Base-by-base conservation (phyloP, 306 rosid genomes). In the Cyclanthera cordifolia region DNA sequence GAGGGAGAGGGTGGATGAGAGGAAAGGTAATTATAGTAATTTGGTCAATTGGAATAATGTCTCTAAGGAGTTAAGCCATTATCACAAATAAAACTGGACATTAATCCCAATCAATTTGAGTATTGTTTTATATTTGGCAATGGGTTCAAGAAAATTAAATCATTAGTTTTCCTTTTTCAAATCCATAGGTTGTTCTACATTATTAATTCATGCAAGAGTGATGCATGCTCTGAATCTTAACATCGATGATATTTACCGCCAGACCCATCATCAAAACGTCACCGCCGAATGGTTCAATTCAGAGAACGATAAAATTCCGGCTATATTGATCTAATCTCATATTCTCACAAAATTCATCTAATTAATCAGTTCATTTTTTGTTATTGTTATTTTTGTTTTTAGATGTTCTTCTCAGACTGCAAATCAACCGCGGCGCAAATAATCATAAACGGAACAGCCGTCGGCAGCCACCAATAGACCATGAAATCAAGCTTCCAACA, bases 161-260 rank as follows among this genome's bases (percentile, higher is more conserved):
- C 6, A 19, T 23, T 17, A 5, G 8, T 71, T 37, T 24, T 15
- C 4, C 27, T 55, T 24, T 41, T 37, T 27, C 0, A 5, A 0
- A 20, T 8, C 41, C 14, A 28, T 71, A 82, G 94, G 20, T 6
- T 77, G 83, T 77, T 65, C 80, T 3, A 83, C 83, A 8, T 86
- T 53, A 1, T 28, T 81, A 59, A 84, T 87, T 64, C 86, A 86
- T 0, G 83, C 83, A 1, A 81, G 79, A 71, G 88, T 79, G 49
- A 81, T 48, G 27, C 83, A 81, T 7, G 88, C 88, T 2, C 34
- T 82, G 79, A 81, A 85, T 37, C 69, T 76, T 6, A 81, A 79
- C 32, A 13, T 77, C 7, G 85, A 80, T 4, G 63, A 61, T 3
- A 39, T 67, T n/a, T 76, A 76, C 34, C 53, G 54, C 34, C 94